Evolutionary conservation across 2,329 filamentous ascomycete species (phyloP).

Genomic region (Stachybotrys elegans): DNA sequence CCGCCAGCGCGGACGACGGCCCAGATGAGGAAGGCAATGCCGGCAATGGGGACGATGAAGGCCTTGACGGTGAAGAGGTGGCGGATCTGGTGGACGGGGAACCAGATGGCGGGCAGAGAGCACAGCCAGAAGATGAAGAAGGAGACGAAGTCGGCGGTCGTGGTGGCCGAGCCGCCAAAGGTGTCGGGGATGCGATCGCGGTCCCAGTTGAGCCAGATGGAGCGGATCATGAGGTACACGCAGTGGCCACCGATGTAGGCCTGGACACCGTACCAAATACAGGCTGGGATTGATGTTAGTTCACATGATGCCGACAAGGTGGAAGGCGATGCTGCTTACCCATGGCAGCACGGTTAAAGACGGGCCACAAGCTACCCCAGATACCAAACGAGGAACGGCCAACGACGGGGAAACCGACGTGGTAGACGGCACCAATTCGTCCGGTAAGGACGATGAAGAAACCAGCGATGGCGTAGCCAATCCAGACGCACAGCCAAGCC

Average conservation of each 20-base stretch:
- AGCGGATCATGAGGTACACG: conserved; percentile 81
- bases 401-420: conserved; percentile 84
- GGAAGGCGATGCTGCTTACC: conserved; percentile 26
- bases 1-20: conserved; percentile 75
- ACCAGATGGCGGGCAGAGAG: conserved; percentile 81
- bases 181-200: conserved; percentile 58
- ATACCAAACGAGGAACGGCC: conserved; percentile 77
- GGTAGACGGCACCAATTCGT: conserved; percentile 79
- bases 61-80: conserved; percentile 91
- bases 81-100: conserved; percentile 81
- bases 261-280: conserved; percentile 85
- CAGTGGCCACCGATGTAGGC: conserved; percentile 80
- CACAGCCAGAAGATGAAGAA: conserved; percentile 85
- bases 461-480: conserved; percentile 75
- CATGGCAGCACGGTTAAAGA: conserved; percentile 85
- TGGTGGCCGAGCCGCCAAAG: conserved; percentile 61
- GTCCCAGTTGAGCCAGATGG: conserved; percentile 72
- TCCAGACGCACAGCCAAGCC: conserved; percentile 81
- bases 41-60: conserved; percentile 76
- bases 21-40: conserved; percentile 84
- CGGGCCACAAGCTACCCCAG: conserved; percentile 84
- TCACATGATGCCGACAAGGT: background rate
- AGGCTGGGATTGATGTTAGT: conserved; percentile 41
- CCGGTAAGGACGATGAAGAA: conserved; percentile 73
- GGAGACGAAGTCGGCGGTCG: conserved; percentile 68